phyloP scores from a whole-genome alignment of 2,329 filamentous ascomycete genomes.

The Fusarium equiseti region DNA sequence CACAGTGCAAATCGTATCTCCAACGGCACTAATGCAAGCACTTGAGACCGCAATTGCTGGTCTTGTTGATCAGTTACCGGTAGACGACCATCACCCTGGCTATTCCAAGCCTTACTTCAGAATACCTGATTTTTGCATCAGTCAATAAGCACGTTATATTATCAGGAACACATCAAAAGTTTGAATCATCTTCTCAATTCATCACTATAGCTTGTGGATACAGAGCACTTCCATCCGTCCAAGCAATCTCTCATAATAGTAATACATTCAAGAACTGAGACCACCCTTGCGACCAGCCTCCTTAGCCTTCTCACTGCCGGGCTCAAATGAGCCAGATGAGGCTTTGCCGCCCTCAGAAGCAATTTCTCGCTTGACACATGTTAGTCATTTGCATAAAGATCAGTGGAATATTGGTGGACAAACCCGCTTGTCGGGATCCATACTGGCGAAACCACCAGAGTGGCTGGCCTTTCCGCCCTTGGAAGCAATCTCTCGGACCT shows the following conservation, averaged over 20 bases:
- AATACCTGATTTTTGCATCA: too few species aligned
- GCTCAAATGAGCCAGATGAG: constrained; percentile 66
- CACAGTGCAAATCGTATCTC: not conserved
- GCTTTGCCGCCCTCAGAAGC: constrained; percentile 67
- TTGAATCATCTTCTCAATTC: not conserved
- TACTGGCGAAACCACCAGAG: constrained; percentile 55
- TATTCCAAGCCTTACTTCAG: too few species aligned
- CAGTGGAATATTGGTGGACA: constrained; percentile 46
- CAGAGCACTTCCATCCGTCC: not conserved
- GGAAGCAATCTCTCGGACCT: constrained; percentile 58
- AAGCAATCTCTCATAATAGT: not conserved
- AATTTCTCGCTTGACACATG: constrained; percentile 57
- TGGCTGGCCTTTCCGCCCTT: constrained; percentile 58
- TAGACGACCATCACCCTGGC: not conserved
- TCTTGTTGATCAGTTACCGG: not conserved
- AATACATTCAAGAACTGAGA: constrained; percentile 19
- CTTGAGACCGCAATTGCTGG: not conserved
- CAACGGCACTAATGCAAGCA: not conserved
- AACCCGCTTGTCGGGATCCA: constrained; percentile 58
- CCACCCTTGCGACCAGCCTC: constrained; percentile 68
- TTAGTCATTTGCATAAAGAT: not conserved
- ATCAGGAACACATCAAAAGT: too few species aligned
- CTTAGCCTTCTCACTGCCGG: constrained; percentile 63
- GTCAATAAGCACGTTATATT: too few species aligned
- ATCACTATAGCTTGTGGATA: not conserved